Evolutionary conservation across 2,329 filamentous ascomycete genomes (phyloP).

Genomic region (Xylaria polymorpha): DNA sequence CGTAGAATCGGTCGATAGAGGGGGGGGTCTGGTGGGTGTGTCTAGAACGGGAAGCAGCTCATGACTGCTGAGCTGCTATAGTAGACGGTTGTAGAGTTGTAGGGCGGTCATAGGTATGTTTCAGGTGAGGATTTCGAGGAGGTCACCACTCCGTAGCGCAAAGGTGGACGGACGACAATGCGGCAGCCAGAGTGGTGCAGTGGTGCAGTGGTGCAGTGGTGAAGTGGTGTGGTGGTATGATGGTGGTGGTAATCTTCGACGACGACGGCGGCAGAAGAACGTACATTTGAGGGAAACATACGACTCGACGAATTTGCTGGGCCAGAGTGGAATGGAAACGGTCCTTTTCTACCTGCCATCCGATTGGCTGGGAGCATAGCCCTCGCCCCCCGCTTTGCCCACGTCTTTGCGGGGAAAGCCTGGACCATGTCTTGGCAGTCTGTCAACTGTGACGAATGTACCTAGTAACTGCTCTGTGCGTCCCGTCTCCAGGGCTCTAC

Average conservation of each 20-base stretch:
- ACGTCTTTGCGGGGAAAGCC: constrained; percentile 39
- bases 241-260: constrained; percentile 15
- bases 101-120: constrained; percentile 21
- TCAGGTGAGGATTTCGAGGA: constrained; percentile 41
- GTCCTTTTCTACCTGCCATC: constrained; percentile 10
- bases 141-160: constrained; percentile 41
- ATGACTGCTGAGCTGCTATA: constrained; percentile 21
- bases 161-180: constrained; percentile 24
- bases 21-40: background rate
- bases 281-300: constrained; percentile 33
- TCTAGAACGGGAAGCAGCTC: constrained; percentile 19
- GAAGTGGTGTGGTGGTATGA: constrained; percentile 28
- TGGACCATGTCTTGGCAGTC: constrained; percentile 17
- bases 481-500: too few species aligned
- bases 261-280: background rate
- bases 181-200: constrained; percentile 23
- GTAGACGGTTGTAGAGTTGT: background rate
- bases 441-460: background rate
- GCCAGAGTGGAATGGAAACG: constrained; percentile 21
- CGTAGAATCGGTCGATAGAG: constrained; percentile 10
- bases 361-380: constrained; percentile 28
- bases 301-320: constrained; percentile 34
- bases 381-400: constrained; percentile 4
- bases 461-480: background rate
- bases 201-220: too few species aligned